Evolutionary conservation across 345 rosid species (phyloP).

Genomic region (Acer yangbiense): DNA sequence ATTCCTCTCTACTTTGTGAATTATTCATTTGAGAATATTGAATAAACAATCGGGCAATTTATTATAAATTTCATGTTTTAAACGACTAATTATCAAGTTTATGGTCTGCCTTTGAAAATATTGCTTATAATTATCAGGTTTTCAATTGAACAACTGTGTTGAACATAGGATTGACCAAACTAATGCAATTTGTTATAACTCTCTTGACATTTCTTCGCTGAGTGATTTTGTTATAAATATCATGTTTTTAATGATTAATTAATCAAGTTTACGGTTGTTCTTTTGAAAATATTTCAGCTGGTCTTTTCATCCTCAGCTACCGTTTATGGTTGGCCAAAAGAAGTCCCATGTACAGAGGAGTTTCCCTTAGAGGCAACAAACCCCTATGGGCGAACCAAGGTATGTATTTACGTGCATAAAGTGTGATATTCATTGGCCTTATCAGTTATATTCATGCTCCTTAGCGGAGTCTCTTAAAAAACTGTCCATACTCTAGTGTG

Average conservation of each 20-base stretch:
- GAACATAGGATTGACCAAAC: neutral
- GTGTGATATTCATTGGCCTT: neutral
- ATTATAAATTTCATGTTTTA: neutral
- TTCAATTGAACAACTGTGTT: neutral
- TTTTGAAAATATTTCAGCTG: constrained; percentile 52
- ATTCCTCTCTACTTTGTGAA: neutral
- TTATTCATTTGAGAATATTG: neutral
- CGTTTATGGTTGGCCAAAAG: constrained; percentile 97
- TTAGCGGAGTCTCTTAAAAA: neutral
- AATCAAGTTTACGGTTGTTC: neutral
- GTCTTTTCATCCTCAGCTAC: constrained; percentile 99
- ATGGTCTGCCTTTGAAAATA: neutral
- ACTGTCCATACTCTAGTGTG: too few species aligned
- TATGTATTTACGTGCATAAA: constrained; percentile 18
- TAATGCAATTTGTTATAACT: neutral
- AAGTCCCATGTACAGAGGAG: constrained; percentile 96
- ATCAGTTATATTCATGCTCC: constrained; percentile 2
- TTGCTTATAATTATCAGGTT: neutral
- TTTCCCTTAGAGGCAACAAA: constrained; percentile 66
- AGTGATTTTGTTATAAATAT: neutral
- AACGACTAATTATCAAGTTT: neutral
- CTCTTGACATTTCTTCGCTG: neutral
- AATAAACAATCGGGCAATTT: neutral
- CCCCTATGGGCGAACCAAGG: constrained; percentile 98
- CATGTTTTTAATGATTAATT: neutral